Evolutionary conservation across 2,329 filamentous ascomycete genomes (phyloP), one percentile per base, ranked within the genome.

Genomic region (Talaromyces amestolkiae): DNA sequence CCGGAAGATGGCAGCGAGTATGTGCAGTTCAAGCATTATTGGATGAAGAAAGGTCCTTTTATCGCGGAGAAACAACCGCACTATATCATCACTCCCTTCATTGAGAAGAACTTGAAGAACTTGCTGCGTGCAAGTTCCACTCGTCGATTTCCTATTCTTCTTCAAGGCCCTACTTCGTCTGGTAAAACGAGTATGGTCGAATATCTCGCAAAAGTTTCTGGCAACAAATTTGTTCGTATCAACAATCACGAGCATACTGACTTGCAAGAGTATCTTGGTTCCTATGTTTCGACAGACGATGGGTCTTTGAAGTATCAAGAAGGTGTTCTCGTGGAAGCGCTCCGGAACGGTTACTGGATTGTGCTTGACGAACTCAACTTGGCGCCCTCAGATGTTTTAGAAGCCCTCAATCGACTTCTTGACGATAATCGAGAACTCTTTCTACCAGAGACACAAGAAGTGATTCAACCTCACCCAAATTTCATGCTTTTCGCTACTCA

Each of bases 111-210:
- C 70, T 84, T 99, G 69, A 87, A 97, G 70, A 99, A 99, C 72
- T 81, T 99, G 33, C 94, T 98, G 11, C 87, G 96, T 73, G 96
- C 95, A 3, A 93, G 93, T 17, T 98, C 94, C 0, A 99, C 94
- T 4, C 84, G 93, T 41, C 87, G 91, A 58, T 99, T 97, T 75
- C 96, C 95, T 0, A 92, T 99, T 58, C 84, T 99, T 10, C 91
- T 99, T 22, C 95, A 99, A 77, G 95, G 95, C 3, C 95, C 96
- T 13, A 99, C 95, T 0, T 99, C 96, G 5, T 91, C 94, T 13
- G 95, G 95, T 69, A 99, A 99, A 79, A 99, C 95, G 0, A 98
- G 94, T 78, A 99, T 99, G 95, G 96, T 99, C 49, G 94, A 98
- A 78, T 97, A 97, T 75, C 85, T 99, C 43, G 94, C 96, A n/a